Evolutionary conservation across 1,284 basidiomycete genomes (phyloP).

Genomic region (Fomitopsis schrenkii): DNA sequence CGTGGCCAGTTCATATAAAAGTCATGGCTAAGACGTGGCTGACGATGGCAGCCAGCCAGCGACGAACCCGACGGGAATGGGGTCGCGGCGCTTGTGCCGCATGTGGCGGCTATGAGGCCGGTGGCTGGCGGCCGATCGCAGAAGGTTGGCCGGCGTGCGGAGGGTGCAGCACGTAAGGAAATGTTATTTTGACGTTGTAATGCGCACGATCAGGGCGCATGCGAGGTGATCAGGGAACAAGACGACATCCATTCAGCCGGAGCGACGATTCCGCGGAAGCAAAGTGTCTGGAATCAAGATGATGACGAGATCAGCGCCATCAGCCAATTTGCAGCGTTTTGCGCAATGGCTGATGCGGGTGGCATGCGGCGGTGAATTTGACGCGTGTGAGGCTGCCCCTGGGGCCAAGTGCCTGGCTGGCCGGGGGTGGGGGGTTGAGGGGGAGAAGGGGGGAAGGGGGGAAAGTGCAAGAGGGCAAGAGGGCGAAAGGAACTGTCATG

Average conservation of each 20-base stretch:
- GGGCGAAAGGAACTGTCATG: neutral
- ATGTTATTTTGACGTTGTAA: neutral
- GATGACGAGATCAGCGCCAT: conserved; percentile 3
- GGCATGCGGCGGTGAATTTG: neutral
- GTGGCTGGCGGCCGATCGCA: neutral
- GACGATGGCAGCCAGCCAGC: neutral
- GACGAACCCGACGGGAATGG: neutral
- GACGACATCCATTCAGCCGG: conserved; percentile 4
- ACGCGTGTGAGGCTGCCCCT: neutral
- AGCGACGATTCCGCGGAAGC: conserved; percentile 1
- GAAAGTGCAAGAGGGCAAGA: neutral
- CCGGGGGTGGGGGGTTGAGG: neutral
- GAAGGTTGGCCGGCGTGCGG: neutral
- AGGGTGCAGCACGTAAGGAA: neutral
- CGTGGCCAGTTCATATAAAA: neutral
- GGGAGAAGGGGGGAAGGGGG: neutral
- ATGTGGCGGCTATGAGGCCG: neutral
- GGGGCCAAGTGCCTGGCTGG: neutral
- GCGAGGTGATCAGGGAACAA: conserved; percentile 3
- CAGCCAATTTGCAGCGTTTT: conserved; percentile 4
- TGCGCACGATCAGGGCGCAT: conserved; percentile 5
- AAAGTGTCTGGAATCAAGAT: conserved; percentile 5
- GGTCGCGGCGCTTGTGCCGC: neutral
- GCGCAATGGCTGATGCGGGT: neutral
- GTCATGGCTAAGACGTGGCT: neutral